Conservation (phyloP, 208 protist genomes). For the Leishmania gerbilli region DNA sequence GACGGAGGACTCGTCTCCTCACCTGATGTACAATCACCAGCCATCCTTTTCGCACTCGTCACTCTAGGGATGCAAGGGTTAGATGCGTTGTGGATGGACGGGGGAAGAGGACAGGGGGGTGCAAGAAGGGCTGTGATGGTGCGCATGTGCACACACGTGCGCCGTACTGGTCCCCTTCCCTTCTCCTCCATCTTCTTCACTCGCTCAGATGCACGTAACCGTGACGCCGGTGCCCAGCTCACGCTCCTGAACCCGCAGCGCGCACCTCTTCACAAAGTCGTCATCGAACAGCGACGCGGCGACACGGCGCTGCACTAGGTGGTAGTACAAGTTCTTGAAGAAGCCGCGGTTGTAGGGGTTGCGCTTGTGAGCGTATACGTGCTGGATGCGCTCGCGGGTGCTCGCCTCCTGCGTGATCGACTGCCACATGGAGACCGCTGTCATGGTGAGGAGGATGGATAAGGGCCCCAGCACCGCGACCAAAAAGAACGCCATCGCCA, state of each 20-base stretch:
- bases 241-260: slow-evolving; percentile 35
- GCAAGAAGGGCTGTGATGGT: neutral
- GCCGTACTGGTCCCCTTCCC: neutral
- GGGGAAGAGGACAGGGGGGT: neutral
- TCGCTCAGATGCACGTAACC: slow-evolving; percentile 30
- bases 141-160: neutral
- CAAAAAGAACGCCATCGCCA: slow-evolving; percentile 15
- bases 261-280: slow-evolving; percentile 70
- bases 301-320: slow-evolving; percentile 41
- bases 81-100: neutral
- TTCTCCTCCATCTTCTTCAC: neutral
- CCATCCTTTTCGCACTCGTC: neutral
- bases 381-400: slow-evolving; percentile 80
- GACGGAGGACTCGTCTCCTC: neutral
- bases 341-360: slow-evolving; percentile 72
- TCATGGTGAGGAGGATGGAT: slow-evolving; percentile 23
- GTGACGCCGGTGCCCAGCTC: slow-evolving; percentile 37
- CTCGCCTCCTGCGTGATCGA: slow-evolving; percentile 38
- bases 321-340: slow-evolving; percentile 55
- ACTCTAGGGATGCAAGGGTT: neutral
- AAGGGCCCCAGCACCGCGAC: slow-evolving; percentile 23
- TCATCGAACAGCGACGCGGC: slow-evolving; percentile 65
- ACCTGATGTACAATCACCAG: neutral
- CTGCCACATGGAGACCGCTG: slow-evolving; percentile 41
- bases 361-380: slow-evolving; percentile 61